Percentiles rank a stretch among this genome's conserved stretches.
phyloP scores from a whole-genome alignment of 179 eudicot species.

The Patellifolia procumbens region DNA sequence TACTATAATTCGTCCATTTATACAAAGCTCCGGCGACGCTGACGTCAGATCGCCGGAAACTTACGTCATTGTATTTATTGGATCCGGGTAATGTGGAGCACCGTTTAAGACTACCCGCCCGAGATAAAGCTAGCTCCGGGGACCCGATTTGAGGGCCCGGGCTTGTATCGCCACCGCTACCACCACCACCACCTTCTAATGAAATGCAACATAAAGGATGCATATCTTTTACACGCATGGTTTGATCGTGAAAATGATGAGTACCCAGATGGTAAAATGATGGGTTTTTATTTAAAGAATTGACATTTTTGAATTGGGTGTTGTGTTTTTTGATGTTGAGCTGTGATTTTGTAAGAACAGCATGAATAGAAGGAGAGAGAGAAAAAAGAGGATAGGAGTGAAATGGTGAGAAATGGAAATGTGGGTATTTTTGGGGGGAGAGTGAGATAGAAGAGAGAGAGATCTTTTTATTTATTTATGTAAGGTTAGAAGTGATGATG shows the following conservation, averaged over 20 bases:
- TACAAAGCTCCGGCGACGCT: constrained; percentile 69
- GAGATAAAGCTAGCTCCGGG: constrained; percentile 42
- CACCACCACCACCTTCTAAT: constrained; percentile 40
- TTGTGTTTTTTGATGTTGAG: neutral
- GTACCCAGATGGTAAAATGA: neutral
- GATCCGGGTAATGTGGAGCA: constrained; percentile 44
- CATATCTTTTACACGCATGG: constrained; percentile 85
- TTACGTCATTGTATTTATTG: constrained; percentile 36
- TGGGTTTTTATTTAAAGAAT: neutral
- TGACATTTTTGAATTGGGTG: neutral
- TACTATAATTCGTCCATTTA: constrained; percentile 90
- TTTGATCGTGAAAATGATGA: neutral
- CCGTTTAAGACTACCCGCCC: constrained; percentile 35
- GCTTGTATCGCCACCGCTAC: constrained; percentile 11
- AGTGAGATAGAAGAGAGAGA: neutral
- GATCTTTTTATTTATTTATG: constrained; percentile 12
- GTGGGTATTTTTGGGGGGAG: constrained; percentile 8
- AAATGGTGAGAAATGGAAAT: neutral
- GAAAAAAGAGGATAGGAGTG: neutral
- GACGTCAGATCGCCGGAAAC: constrained; percentile 36
- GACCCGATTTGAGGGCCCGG: constrained; percentile 24
- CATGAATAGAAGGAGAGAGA: neutral
- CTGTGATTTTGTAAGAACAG: neutral
- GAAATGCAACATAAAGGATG: constrained; percentile 83
- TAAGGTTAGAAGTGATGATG: neutral